Conservation (phyloP, 2,329 filamentous ascomycete species). For the Scedosporium dehoogii region DNA sequence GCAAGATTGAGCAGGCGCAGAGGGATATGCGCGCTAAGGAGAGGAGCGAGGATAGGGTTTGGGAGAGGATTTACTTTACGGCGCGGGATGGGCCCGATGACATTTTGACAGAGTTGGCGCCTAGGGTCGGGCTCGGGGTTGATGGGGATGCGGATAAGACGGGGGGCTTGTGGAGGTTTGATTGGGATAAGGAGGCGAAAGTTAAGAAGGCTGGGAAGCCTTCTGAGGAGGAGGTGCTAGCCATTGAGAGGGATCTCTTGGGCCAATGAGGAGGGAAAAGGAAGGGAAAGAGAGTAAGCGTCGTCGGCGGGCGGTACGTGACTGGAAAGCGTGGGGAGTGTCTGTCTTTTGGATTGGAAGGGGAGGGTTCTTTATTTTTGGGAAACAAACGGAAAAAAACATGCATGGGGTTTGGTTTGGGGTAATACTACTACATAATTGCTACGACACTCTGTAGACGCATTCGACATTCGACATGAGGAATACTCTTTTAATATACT, state of each 20-base stretch:
- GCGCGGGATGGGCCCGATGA: conserved; percentile 32
- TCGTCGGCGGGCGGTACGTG: not conserved
- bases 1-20: conserved; percentile 83
- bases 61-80: conserved; percentile 79
- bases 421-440: not conserved
- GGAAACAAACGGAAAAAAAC: not conserved
- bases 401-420: not conserved
- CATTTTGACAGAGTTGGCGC: conserved; percentile 34
- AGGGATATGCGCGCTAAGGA: conserved; percentile 64
- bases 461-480: not conserved
- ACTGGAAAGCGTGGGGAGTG: no score
- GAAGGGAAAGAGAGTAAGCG: not conserved
- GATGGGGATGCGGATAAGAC: conserved; percentile 51
- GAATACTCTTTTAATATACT: not conserved
- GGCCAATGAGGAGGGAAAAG: conserved; percentile 16
- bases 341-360: not conserved
- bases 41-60: conserved; percentile 61
- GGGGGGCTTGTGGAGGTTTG: conserved; percentile 50
- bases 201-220: conserved; percentile 16
- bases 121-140: conserved; percentile 33
- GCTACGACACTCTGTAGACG: not conserved
- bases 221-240: conserved; percentile 26
- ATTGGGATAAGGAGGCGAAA: conserved; percentile 34
- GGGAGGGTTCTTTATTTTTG: not conserved
- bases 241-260: conserved; percentile 34